Evolutionary conservation across 495 filamentous ascomycete genomes (phyloP), one percentile per base, ranked within the genome.

Genomic region (Filosporella fistucella): DNA sequence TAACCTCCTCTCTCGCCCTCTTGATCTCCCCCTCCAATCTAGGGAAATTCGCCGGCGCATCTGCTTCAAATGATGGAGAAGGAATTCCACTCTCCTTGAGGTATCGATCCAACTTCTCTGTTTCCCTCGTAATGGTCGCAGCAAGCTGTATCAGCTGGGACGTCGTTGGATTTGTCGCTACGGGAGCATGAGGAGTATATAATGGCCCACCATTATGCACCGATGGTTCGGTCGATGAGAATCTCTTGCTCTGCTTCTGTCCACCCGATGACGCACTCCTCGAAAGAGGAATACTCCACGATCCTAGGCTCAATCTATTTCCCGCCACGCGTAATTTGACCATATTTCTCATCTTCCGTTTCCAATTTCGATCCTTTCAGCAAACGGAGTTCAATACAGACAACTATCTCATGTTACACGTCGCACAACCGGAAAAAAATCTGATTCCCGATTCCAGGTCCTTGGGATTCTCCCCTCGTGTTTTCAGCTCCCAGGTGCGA

Each of bases 41-140:
- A 3, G 57, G 53, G 26, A 60, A 56, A 14, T 51, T 41, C n/a
- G 25, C 21, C 12, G 57, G 53, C 0, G 36, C 39, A 28, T 52
- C 34, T 18, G 54, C 45, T 25, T 56, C 53, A 16, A 56, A 60
- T n/a, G 42, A 30, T 14, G 54, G 49, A 4, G 24, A 3, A 8
- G 44, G 40, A 17, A 24, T 36, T 0, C 38, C 38, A 17, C 21
- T 51, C 6, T 54, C 46, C 39, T 48, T 47, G 14, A 56, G 12
- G 38, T 51, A 60, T 21, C 32, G 22, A 18, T 60, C 53, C 6
- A 60, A 21, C 26, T 54, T 60, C 32, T 49, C 53, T 7, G 53
- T 56, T 20, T 60, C 53, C 22, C 33, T 39, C 9, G 45, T 40
- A 22, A 60, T 60, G 12, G 24, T 60, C 6, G 28, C 25, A 28